phyloP scores from a whole-genome alignment of 208 protist genomes.

The Leishmania mexicana region DNA sequence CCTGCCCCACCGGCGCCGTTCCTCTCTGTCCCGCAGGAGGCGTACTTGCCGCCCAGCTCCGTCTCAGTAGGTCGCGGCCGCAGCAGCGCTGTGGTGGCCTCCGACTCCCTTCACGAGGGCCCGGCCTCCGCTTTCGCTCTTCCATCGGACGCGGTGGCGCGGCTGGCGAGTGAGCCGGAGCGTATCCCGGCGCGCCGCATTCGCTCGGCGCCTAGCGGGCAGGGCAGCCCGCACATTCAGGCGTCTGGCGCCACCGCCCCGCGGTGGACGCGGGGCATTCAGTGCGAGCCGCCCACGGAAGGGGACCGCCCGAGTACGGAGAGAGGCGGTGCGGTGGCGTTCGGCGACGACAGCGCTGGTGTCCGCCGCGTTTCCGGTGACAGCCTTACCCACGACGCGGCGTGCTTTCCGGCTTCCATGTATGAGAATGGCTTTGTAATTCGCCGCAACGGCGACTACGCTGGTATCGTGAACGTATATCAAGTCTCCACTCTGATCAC shows the following conservation, averaged over 20 bases:
- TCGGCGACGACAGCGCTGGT: not conserved
- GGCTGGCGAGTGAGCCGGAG: not conserved
- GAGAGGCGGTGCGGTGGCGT: not conserved
- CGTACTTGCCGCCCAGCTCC: not conserved
- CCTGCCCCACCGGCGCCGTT: not conserved
- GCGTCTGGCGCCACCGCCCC: not conserved
- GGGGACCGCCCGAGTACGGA: not conserved
- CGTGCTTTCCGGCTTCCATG: conserved; percentile 7
- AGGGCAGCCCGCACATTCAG: conserved; percentile 1
- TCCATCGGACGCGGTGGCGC: not conserved
- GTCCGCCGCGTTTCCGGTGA: not conserved
- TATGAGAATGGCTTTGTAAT: conserved; percentile 36
- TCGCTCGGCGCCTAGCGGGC: conserved; percentile 3
- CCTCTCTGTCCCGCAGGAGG: conserved; percentile 1
- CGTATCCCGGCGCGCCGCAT: not conserved
- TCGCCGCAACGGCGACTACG: conserved; percentile 35
- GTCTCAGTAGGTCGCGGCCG: not conserved
- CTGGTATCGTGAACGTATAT: conserved; percentile 61
- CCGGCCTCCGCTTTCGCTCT: not conserved
- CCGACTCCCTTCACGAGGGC: not conserved
- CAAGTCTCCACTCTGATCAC: conserved; percentile 61
- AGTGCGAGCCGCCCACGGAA: conserved; percentile 14
- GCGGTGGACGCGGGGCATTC: conserved; percentile 12
- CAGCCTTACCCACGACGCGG: not conserved
- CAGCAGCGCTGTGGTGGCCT: not conserved